Base-by-base conservation (phyloP, 495 filamentous ascomycete species). In the Delitschia confertaspora region DNA sequence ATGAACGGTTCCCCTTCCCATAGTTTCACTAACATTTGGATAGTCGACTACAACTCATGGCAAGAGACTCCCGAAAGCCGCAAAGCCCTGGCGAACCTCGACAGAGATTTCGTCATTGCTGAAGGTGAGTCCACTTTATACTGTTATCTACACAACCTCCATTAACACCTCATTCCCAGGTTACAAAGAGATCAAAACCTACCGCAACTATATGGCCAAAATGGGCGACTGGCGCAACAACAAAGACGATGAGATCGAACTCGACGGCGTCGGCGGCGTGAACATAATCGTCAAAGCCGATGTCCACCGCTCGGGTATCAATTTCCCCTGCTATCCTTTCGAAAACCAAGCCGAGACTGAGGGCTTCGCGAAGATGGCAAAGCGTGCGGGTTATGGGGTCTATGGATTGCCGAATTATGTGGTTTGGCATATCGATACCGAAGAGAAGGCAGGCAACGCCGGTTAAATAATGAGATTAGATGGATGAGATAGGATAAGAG, bases 21-120 rank as follows among this genome's bases (percentile, higher is more conserved):
- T 7, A 30, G 17, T 2, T 23, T 23, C 33, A 33, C 38, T 49
- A 20, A 51, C 34, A 14, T 42, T 42, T 33, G 7, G 23, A 17
- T 52, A 94, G 87, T 95, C 56, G 91, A 98, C 62, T 98, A 96
- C 68, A 98, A 98, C 67, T 98, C 91, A 0, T 98, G 91, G 91
- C 79, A 93, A 55, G 91, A 98, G 69, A 93, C 91, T 13, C 78
- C 83, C 31, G 80, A 87, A 60, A 88, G 70, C 40, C 76, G 80
- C 13, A 81, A 76, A 45, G 71, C 95, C 33, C 75, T 82, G 8
- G 62, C 73, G 9, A 76, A 69, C 23, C 73, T 95, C n/a, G 66
- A 78, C 45, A 83, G 85, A 58, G 80, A 95, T 54, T 67, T 79
- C 24, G 70, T 98, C 49, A 65, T 98, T 23, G 91, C 83, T 23